phyloP scores from a whole-genome alignment of 1,284 basidiomycete species.

The Mrakiaceae sp. region DNA sequence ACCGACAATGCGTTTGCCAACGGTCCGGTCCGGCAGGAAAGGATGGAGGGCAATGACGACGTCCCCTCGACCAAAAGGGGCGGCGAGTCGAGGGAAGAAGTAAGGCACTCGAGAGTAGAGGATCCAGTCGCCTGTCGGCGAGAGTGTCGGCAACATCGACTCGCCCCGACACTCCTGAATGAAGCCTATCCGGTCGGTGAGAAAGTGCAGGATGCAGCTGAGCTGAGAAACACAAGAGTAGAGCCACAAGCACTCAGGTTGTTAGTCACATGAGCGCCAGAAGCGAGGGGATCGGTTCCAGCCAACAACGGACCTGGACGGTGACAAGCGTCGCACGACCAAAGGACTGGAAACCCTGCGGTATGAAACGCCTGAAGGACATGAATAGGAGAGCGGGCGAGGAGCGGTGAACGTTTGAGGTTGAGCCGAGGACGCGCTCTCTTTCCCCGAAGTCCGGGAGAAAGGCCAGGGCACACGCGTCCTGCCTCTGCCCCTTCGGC shows the following conservation, averaged over 20 bases:
- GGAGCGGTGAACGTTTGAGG: no score
- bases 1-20: conserved; percentile 87
- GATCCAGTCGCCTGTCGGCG: conserved; percentile 47
- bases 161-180: conserved; percentile 43
- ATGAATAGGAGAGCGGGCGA: no score
- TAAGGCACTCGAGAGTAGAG: conserved; percentile 52
- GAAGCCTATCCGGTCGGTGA: conserved; percentile 20
- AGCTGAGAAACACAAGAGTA: background rate
- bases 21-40: conserved; percentile 50
- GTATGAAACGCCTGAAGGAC: no score
- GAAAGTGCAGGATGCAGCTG: conserved; percentile 7
- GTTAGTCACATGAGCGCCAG: background rate
- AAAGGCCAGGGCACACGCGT: no score
- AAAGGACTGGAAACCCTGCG: no score
- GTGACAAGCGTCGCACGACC: background rate
- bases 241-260: background rate
- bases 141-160: conserved; percentile 82
- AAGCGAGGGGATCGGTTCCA: background rate
- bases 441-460: no score
- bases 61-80: conserved; percentile 53
- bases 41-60: conserved; percentile 69
- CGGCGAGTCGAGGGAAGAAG: conserved; percentile 19
- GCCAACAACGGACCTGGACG: background rate
- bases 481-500: no score
- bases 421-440: no score